phyloP scores from a whole-genome alignment of 352 stramenopile species.

The Phytophthora cryptogea region DNA sequence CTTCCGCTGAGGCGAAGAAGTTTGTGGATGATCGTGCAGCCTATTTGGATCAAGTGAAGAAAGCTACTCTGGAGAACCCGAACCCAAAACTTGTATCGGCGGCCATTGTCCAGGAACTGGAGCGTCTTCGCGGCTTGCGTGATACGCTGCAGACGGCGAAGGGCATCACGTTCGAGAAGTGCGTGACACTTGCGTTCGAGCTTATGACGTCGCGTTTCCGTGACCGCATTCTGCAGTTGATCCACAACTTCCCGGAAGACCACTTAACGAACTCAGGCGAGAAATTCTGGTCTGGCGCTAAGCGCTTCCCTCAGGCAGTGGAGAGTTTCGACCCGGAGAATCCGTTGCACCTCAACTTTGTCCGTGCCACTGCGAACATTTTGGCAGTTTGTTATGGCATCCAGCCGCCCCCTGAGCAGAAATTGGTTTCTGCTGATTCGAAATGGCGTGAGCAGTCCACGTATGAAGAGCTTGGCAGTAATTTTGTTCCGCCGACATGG shows the following conservation, averaged over 20 bases:
- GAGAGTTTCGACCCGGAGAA: constrained; percentile 66
- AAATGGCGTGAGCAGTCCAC: constrained; percentile 70
- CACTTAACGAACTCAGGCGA: constrained; percentile 83
- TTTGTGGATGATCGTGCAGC: constrained; percentile 72
- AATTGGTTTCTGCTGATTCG: constrained; percentile 85
- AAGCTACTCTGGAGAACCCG: constrained; percentile 73
- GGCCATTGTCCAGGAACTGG: constrained; percentile 74
- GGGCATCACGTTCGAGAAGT: constrained; percentile 71
- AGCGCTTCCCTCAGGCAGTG: constrained; percentile 79
- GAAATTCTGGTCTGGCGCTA: constrained; percentile 86
- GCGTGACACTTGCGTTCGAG: constrained; percentile 68
- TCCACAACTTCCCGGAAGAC: constrained; percentile 85
- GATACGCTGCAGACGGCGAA: constrained; percentile 58
- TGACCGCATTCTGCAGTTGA: constrained; percentile 89
- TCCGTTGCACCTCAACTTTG: constrained; percentile 77
- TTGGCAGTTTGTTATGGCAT: constrained; percentile 81
- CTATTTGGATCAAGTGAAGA: constrained; percentile 80
- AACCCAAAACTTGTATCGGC: constrained; percentile 71
- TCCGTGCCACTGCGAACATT: constrained; percentile 80
- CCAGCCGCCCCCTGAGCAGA: constrained; percentile 64
- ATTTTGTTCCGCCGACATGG: constrained; percentile 57
- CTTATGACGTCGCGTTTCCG: constrained; percentile 85
- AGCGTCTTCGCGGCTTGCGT: constrained; percentile 63
- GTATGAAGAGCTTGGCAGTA: constrained; percentile 53
- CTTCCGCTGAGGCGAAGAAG: constrained; percentile 84